These are phyloP conservation scores for Cotoneaster glaucophyllus DNA, from an alignment of 306 rosid species.

Conservation along the genomic window DNA sequence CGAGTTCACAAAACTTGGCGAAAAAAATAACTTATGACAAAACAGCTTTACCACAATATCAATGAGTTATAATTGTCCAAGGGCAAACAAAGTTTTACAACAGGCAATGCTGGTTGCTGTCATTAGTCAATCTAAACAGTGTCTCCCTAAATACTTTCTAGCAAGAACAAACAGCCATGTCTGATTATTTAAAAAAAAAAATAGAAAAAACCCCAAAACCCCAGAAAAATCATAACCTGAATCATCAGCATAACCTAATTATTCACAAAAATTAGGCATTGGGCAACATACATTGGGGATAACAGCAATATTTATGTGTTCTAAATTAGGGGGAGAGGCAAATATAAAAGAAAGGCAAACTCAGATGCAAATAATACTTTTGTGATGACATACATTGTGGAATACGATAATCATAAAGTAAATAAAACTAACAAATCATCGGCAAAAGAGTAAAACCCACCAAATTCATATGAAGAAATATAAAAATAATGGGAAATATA, in stretches of 20 bases:
- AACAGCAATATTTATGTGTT: not conserved
- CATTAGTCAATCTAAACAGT: not conserved
- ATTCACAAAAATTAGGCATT: not conserved
- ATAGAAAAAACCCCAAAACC: not conserved
- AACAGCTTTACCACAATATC: not conserved
- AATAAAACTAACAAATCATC: constrained; percentile 9
- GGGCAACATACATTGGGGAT: not conserved
- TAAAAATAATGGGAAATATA: not conserved
- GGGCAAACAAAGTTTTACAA: not conserved
- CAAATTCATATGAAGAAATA: not conserved
- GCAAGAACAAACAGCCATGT: not conserved
- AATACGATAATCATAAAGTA: not conserved
- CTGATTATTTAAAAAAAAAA: not conserved
- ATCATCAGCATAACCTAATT: not conserved
- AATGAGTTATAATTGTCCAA: not conserved
- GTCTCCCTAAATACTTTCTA: not conserved
- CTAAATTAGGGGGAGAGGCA: not conserved
- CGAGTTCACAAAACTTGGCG: not conserved
- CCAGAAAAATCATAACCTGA: not conserved
- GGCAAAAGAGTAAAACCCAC: constrained; percentile 10
- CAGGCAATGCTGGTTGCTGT: not conserved
- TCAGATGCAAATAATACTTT: not conserved
- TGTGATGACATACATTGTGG: not conserved
- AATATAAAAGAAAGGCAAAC: not conserved
- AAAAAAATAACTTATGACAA: not conserved